These are phyloP conservation scores for Pythium pectinolyticum DNA, from an alignment of 352 stramenopile species.

Conservation along the genomic window DNA sequence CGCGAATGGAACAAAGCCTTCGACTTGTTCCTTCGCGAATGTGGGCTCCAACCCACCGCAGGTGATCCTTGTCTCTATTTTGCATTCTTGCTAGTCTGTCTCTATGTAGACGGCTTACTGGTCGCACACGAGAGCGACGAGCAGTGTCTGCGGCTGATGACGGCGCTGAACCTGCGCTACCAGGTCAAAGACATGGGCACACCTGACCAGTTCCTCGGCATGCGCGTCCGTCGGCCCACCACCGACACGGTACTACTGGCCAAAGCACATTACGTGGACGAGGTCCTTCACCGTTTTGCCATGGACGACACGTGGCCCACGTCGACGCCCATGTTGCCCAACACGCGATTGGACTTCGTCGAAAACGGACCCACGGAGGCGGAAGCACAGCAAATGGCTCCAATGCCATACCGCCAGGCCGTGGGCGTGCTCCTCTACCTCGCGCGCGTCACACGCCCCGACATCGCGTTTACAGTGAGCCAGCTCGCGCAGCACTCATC, in stretches of 20 bases:
- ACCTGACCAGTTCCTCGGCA: slow-evolving; percentile 9
- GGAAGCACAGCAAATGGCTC: neutral
- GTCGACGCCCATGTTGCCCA: neutral
- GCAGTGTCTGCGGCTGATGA: slow-evolving; percentile 1
- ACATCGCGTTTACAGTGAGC: slow-evolving; percentile 14
- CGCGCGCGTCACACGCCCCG: neutral
- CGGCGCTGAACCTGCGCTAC: slow-evolving; percentile 7
- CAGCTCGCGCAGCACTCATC: slow-evolving; percentile 1
- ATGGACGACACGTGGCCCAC: slow-evolving; percentile 14
- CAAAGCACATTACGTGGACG: slow-evolving; percentile 24
- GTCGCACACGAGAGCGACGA: neutral
- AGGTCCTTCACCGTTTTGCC: slow-evolving; percentile 29
- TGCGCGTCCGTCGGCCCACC: neutral
- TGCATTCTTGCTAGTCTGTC: slow-evolving; percentile 24
- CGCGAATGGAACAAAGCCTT: slow-evolving; percentile 21
- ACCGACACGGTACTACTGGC: slow-evolving; percentile 16
- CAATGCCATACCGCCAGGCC: slow-evolving; percentile 5
- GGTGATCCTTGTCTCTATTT: slow-evolving; percentile 26
- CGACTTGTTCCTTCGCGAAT: slow-evolving; percentile 13
- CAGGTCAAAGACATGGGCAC: slow-evolving; percentile 20
- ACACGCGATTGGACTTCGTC: neutral
- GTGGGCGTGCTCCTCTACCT: slow-evolving; percentile 12
- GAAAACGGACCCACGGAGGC: neutral
- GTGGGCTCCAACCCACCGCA: slow-evolving; percentile 1
- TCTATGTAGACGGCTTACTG: slow-evolving; percentile 36